Evolutionary conservation across 768 basidiomycete species (phyloP), one percentile per base, ranked within the genome.

Genomic region (Suillus americanus): DNA sequence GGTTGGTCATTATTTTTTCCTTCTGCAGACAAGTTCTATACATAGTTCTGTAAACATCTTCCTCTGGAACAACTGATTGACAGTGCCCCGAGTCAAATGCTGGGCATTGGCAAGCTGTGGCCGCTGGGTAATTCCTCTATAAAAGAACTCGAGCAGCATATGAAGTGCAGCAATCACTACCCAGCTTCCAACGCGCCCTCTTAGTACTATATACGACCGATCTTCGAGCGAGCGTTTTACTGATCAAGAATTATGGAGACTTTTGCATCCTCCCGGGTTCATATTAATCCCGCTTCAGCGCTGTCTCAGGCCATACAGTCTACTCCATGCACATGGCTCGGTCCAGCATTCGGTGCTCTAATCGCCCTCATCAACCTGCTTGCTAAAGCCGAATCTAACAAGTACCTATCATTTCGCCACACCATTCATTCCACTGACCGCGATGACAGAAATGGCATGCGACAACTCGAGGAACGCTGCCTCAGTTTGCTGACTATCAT

Each of bases 301-400:
- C 12, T 59, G 5, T 59, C 57, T 59, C 57, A 59, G 5, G 74
- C 83, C 13, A 81, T 83, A 23, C 73, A 82, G 61, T 79, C 83
- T 54, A 72, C 78, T 23, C 82, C 84, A 12, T 72, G 85, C 8
- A 85, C 86, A 30, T 84, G 78, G 57, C 73, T 86, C 14, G 74
- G 72, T 10, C 78, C 80, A 23, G 78, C 79, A 18, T 77, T 82
- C 37, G 80, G 80, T 23, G 63, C 79, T 2, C 69, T 84, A 13
- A 78, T 77, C 48, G 74, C 69, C 43, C 82, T 88, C 51, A 73
- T 86, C 25, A 62, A 79, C 59, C 73, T 84, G 25, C 81, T 84
- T 69, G 78, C 81, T 50, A 82, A 81, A 66, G 82, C 86, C 14
- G 66, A 75, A 2, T 74, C 77, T 2, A 88, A 88, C 71, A 80